phyloP scores from a whole-genome alignment of 257 asterid species.

The Forsythia suspensa region DNA sequence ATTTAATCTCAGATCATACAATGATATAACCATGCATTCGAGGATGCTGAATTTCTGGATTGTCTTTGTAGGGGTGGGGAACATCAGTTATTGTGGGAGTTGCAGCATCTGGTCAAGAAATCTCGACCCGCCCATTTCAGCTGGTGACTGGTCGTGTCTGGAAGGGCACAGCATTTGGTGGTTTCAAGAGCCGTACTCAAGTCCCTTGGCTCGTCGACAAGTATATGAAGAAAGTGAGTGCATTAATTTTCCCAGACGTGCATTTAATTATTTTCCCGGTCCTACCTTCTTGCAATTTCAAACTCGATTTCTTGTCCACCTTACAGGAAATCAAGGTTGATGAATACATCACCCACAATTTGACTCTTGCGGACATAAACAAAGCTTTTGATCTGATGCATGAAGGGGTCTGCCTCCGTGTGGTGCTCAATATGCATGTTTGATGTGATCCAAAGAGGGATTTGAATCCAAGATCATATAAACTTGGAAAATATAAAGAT shows the following conservation, averaged over 20 bases:
- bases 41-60: constrained; percentile 20
- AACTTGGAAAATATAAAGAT: not conserved
- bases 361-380: constrained; percentile 73
- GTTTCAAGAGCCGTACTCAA: constrained; percentile 96
- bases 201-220: constrained; percentile 97
- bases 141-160: constrained; percentile 99
- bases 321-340: constrained; percentile 96
- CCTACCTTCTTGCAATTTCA: not conserved
- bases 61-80: constrained; percentile 82
- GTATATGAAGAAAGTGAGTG: constrained; percentile 78
- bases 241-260: not conserved
- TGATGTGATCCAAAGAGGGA: constrained; percentile 16
- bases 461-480: not conserved
- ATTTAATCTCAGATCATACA: not conserved
- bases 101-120: constrained; percentile 99
- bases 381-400: constrained; percentile 91
- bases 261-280: not conserved
- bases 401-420: constrained; percentile 79
- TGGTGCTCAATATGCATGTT: constrained; percentile 63
- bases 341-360: constrained; percentile 90
- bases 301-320: not conserved
- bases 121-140: constrained; percentile 95
- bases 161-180: constrained; percentile 99
- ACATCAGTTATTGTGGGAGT: constrained; percentile 98
- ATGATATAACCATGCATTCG: not conserved